Conservation (phyloP, 2,329 filamentous ascomycete genomes). For the Bipolaris oryzae region DNA sequence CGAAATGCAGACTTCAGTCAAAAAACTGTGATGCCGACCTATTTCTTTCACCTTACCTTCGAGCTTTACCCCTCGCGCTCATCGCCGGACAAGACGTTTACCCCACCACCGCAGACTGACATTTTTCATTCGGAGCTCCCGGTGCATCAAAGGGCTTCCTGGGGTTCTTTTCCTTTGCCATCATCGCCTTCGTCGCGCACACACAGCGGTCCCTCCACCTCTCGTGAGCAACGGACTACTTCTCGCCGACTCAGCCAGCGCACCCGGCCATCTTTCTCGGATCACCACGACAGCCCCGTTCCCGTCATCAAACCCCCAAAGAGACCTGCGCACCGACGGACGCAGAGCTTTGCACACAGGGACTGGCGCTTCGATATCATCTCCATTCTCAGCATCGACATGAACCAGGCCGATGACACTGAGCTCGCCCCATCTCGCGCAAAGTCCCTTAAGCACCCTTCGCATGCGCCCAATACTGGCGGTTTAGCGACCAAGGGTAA, state of each 20-base stretch:
- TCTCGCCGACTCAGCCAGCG: constrained; percentile 42
- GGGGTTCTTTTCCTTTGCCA: constrained; percentile 36
- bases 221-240: constrained; percentile 26
- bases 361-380: constrained; percentile 88
- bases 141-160: constrained; percentile 49
- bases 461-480: constrained; percentile 45
- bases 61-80: constrained; percentile 60
- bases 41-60: constrained; percentile 68
- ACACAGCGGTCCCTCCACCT: constrained; percentile 16
- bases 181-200: constrained; percentile 10
- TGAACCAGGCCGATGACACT: constrained; percentile 54
- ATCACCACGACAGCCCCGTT: constrained; percentile 45
- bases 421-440: constrained; percentile 40
- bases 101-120: constrained; percentile 51
- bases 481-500: constrained; percentile 82
- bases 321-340: constrained; percentile 24
- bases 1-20: constrained; percentile 21
- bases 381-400: constrained; percentile 80
- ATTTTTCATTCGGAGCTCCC: constrained; percentile 55
- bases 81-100: constrained; percentile 41
- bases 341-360: constrained; percentile 45
- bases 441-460: constrained; percentile 51
- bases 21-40: constrained; percentile 59
- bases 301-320: constrained; percentile 47
- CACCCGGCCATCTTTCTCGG: constrained; percentile 43